A percentile compares a stretch with the other conserved stretches of the same genome.
phyloP scores from a whole-genome alignment of 1,284 basidiomycete genomes.

The Cryptococcus maquisensis region DNA sequence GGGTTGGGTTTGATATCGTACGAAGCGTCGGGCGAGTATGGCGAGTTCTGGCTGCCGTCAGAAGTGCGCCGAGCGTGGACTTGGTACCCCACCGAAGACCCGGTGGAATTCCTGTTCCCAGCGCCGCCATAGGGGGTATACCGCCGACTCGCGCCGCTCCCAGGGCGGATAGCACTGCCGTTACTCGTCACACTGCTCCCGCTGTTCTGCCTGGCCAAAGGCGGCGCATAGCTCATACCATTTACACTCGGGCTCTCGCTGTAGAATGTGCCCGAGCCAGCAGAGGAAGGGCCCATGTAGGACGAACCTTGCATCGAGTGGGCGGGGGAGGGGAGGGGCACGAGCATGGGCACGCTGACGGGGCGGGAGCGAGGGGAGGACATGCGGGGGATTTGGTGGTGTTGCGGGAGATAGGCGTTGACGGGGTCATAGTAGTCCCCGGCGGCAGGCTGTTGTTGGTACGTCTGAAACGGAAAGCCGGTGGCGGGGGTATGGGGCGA shows the following conservation, averaged over 20 bases:
- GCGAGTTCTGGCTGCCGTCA: slow-evolving; percentile 10
- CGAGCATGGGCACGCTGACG: slow-evolving; percentile 26
- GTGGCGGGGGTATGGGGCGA: slow-evolving; percentile 25
- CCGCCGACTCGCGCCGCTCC: slow-evolving; percentile 9
- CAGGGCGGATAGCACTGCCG: slow-evolving; percentile 14
- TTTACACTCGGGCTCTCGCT: slow-evolving; percentile 8
- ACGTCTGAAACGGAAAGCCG: slow-evolving; percentile 19
- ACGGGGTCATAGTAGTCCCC: slow-evolving; percentile 21
- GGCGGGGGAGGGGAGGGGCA: slow-evolving; percentile 17
- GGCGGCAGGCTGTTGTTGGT: slow-evolving; percentile 2
- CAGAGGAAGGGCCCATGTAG: slow-evolving; percentile 14
- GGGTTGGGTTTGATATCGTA: slow-evolving; percentile 17
- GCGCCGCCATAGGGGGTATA: slow-evolving; percentile 17
- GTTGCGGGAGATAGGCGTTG: slow-evolving; percentile 7
- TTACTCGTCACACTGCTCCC: slow-evolving; percentile 13
- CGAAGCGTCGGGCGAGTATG: slow-evolving; percentile 1
- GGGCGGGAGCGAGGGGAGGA: slow-evolving; percentile 15
- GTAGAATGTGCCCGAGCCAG: slow-evolving; percentile 14
- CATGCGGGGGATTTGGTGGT: slow-evolving; percentile 7
- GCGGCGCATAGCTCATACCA: slow-evolving; percentile 11
- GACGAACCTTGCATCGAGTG: slow-evolving; percentile 8
- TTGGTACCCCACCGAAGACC: slow-evolving; percentile 1
- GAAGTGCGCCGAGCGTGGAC: slow-evolving; percentile 12
- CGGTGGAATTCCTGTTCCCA: slow-evolving; percentile 9
- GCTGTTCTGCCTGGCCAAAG: slow-evolving; percentile 15